These are phyloP conservation scores for Trichoderma lentiforme DNA, from an alignment of 2,329 filamentous ascomycete species.

Conservation along the genomic window DNA sequence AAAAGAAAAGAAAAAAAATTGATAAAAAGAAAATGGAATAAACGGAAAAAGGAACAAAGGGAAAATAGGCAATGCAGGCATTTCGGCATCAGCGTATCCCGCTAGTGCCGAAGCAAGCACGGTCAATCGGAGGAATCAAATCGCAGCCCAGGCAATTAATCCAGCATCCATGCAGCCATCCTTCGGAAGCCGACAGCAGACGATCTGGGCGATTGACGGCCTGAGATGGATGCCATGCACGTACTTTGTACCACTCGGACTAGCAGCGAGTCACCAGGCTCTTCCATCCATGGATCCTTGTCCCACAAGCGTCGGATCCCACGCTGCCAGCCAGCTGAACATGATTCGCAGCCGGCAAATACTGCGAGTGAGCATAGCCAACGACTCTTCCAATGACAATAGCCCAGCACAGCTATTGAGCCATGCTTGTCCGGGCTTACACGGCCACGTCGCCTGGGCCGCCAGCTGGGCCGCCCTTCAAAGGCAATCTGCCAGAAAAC, in stretches of 20 bases:
- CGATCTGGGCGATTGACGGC: not conserved
- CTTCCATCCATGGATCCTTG: not conserved
- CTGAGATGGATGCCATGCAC: not conserved
- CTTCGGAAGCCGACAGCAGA: slow-evolving; percentile 5
- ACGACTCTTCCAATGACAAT: not conserved
- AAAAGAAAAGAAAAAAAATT: not conserved
- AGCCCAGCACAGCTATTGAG: not conserved
- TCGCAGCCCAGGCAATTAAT: not conserved
- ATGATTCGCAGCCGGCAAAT: not conserved
- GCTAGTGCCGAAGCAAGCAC: not conserved
- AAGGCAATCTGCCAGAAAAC: not conserved
- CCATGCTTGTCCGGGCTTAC: not conserved
- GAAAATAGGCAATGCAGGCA: not conserved
- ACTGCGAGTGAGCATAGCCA: not conserved
- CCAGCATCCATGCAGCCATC: not conserved
- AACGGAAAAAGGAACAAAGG: not conserved
- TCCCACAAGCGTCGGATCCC: not conserved
- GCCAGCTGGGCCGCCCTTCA: not conserved
- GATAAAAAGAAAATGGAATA: not conserved
- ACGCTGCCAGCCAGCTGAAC: not conserved
- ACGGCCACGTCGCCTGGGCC: not conserved
- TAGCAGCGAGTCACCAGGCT: not conserved
- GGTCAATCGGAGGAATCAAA: not conserved
- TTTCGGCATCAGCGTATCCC: not conserved
- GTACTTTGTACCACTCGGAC: not conserved